Base-by-base conservation (phyloP, 495 filamentous ascomycete species). In the Bombardia bombarda region DNA sequence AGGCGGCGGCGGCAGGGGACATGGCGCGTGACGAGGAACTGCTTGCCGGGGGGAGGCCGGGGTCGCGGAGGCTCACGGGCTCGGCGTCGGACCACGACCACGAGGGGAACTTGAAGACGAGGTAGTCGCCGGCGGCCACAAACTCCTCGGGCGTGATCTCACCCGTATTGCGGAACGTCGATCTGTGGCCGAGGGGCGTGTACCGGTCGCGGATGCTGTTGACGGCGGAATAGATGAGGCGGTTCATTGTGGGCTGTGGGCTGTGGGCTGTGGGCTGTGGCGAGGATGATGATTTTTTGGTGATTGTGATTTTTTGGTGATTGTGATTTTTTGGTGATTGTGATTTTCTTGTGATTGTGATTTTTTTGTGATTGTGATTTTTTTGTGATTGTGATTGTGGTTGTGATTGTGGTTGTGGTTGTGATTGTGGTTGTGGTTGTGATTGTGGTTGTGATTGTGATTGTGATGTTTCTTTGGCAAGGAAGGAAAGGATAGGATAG, bases 111-210 rank as follows among this genome's bases (percentile, higher is more conserved):
- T 95, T 97, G 79, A 90, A 95, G 57, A 95, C 89, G 30, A 99
- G 84, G 65, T 96, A 99, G 68, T 99, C 92, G 51, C 93, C 92
- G 3, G 92, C 93, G 3, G 83, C 81, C 13, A 95, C 73, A 61
- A 99, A 99, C 73, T 99, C 92, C 59, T 96, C 93, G 32, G 90
- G 90, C 0, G 93, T 97, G 66, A 99, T 87, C 65, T 97, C 83
- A 51, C 92, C 92, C 2, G 88, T 94, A 46, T 72, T 71, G 49
- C 89, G 87, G 72, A 99, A 99, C 45, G 86, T 97, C 5, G 90
- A 95, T 37, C 79, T 92, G 62, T 92, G 81, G 10, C 80, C 83
- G 53, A 93, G 79, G 20, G 86, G 89, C 2, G 90, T 86, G 58
- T 89, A 86, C 58, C 82, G 83, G 67, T 98, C 92, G 45, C 90